Base-by-base conservation (phyloP, 1,284 basidiomycete species). In the Irpex sp. region DNA sequence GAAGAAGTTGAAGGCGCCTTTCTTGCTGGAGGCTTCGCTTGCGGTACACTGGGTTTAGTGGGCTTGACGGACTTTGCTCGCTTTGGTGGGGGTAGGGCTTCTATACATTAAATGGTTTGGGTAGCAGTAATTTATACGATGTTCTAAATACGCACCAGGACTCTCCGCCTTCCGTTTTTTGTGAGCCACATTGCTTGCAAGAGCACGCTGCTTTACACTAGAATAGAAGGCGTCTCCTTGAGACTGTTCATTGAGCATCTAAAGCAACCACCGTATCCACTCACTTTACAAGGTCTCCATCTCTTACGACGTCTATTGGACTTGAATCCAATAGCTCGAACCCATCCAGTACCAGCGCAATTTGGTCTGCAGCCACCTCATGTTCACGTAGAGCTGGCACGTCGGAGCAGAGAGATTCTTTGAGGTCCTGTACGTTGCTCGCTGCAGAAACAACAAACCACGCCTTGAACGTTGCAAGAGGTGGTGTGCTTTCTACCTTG, bases 251-350 rank as follows among this genome's bases (percentile, higher is more conserved):
- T 23, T 51, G n/a, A 51, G 18, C 12, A 10, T 57, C 57, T 61
- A 64, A 63, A 55, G 10, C 18, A 37, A 14, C n/a, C 35, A 16
- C 53, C 28, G 42, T 21, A 8, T 37, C 18, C 28, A 67, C 79
- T 61, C 63, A 78, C 80, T 69, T 70, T 37, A 82, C 68, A 1
- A 80, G 63, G 56, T 82, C 81, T 0, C 77, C 78, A 36, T 82
- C 81, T 53, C 75, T 71, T 1, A 82, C 60, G 7, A 82, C 67
- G 23, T 72, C 68, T n/a, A 80, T 66, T 0, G 73, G 65, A 16
- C 72, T 75, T 5, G 67, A 53, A 55, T 81, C 75, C 2, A 82
- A 72, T 0, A 82, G 68, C 64, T 79, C 76, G 58, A 79, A 82
- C 18, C 74, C 79, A 45, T 82, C 81, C 21, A 82, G 68, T 12